Conservation (phyloP, 1,284 basidiomycete species). For the Phaffia rhodozyma region DNA sequence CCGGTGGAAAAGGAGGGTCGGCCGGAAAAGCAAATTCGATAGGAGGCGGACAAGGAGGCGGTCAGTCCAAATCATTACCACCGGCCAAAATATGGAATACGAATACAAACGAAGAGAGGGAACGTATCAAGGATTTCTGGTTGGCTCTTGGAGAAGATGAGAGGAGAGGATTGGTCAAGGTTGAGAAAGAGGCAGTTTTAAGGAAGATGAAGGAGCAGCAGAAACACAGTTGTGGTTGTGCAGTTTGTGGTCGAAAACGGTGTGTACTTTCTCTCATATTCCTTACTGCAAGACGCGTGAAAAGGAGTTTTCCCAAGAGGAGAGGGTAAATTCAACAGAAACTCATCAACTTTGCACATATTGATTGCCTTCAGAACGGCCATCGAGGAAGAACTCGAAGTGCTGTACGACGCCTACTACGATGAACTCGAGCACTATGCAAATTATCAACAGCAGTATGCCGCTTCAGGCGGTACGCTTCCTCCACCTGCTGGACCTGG, state of each 20-base stretch:
- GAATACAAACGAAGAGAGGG: constrained; percentile 78
- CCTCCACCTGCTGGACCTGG: constrained; percentile 89
- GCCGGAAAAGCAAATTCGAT: constrained; percentile 17
- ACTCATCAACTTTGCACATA: constrained; percentile 24
- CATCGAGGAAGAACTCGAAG: constrained; percentile 97
- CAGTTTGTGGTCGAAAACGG: constrained; percentile 94
- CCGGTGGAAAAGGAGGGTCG: constrained; percentile 19
- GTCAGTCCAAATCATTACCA: constrained; percentile 27
- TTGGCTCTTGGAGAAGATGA: constrained; percentile 77
- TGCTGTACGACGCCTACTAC: constrained; percentile 99
- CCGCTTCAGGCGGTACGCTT: constrained; percentile 68
- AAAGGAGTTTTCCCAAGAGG: not conserved
- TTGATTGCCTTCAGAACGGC: constrained; percentile 52
- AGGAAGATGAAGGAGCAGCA: constrained; percentile 99
- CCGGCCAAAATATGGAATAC: constrained; percentile 65
- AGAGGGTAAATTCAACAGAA: constrained; percentile 22
- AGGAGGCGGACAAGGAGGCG: constrained; percentile 29
- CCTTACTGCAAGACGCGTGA: not conserved
- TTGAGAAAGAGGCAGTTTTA: constrained; percentile 94
- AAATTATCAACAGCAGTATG: constrained; percentile 88
- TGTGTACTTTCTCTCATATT: constrained; percentile 37
- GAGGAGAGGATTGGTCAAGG: constrained; percentile 76
- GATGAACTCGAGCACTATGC: constrained; percentile 98
- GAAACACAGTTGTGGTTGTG: constrained; percentile 88
- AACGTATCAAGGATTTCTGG: constrained; percentile 97